A percentile compares a stretch with the other conserved stretches of the same genome.
Evolutionary conservation across 768 basidiomycete species (phyloP).

Genomic region (Lentinula boryana): DNA sequence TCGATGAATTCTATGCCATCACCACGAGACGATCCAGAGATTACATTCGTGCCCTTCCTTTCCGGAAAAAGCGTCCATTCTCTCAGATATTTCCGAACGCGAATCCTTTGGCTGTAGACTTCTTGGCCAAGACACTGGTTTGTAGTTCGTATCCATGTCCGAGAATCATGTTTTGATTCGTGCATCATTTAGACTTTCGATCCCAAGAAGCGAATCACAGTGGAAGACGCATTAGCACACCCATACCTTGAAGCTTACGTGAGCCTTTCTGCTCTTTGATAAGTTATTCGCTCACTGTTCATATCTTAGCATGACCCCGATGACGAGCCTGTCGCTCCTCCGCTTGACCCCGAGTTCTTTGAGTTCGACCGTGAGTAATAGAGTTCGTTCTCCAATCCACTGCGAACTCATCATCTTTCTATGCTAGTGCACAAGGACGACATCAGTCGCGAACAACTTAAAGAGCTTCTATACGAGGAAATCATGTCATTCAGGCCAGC

Average conservation of each 20-base stretch:
- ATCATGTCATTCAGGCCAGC: slow-evolving; percentile 84
- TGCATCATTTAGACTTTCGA: slow-evolving; percentile 74
- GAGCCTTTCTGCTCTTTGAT: slow-evolving; percentile 21
- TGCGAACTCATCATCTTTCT: slow-evolving; percentile 4
- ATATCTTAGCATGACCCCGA: slow-evolving; percentile 79
- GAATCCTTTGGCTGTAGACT: slow-evolving; percentile 65
- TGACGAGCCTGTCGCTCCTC: slow-evolving; percentile 93
- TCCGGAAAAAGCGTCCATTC: slow-evolving; percentile 84
- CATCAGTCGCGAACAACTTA: slow-evolving; percentile 92
- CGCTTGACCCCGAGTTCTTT: slow-evolving; percentile 95
- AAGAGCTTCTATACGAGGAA: slow-evolving; percentile 90
- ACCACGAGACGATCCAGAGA: slow-evolving; percentile 88
- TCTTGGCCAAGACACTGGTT: slow-evolving; percentile 79
- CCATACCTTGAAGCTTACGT: slow-evolving; percentile 94
- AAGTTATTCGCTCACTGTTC: neutral
- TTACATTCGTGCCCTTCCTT: slow-evolving; percentile 91
- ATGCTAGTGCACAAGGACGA: slow-evolving; percentile 86
- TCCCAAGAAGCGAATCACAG: slow-evolving; percentile 93
- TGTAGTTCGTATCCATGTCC: slow-evolving; percentile 11
- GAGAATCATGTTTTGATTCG: neutral
- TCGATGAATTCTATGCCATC: slow-evolving; percentile 98
- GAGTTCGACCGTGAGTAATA: slow-evolving; percentile 81
- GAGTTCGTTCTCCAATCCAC: neutral
- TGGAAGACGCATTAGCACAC: slow-evolving; percentile 88
- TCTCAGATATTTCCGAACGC: slow-evolving; percentile 87